phyloP scores from a whole-genome alignment of 2,329 filamentous ascomycete genomes.

The Aureobasidium sp. region DNA sequence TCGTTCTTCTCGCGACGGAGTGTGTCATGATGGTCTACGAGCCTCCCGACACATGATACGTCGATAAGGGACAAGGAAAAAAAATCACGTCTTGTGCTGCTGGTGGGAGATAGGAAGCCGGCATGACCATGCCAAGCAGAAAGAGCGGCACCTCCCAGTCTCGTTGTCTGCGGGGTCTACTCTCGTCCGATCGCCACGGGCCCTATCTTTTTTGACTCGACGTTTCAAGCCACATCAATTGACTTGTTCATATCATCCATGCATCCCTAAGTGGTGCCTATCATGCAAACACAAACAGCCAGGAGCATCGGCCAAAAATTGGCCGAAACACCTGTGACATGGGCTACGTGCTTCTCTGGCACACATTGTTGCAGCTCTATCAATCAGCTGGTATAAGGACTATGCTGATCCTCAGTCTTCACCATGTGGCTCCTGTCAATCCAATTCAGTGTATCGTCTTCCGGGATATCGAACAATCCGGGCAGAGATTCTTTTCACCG shows the following conservation, averaged over 20 bases:
- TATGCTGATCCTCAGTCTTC: neutral
- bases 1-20: no score
- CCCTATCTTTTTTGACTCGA: neutral
- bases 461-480: neutral
- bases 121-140: neutral
- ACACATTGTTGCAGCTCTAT: neutral
- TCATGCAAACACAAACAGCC: neutral
- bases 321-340: neutral
- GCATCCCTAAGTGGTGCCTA: neutral
- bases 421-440: neutral
- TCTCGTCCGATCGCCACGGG: neutral
- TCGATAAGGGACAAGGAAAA: no score
- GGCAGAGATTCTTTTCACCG: neutral
- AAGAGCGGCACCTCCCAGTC: neutral
- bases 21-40: neutral
- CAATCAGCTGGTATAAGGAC: neutral
- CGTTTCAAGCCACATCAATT: neutral
- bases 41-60: neutral
- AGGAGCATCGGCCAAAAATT: neutral
- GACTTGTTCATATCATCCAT: neutral
- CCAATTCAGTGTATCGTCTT: neutral
- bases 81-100: neutral
- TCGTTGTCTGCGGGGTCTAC: neutral
- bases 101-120: neutral
- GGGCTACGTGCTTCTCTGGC: neutral